A percentile compares a stretch with the other conserved stretches of the same genome.
phyloP scores from a whole-genome alignment of 305 asterid genomes.

The Nicotiana rustica region DNA sequence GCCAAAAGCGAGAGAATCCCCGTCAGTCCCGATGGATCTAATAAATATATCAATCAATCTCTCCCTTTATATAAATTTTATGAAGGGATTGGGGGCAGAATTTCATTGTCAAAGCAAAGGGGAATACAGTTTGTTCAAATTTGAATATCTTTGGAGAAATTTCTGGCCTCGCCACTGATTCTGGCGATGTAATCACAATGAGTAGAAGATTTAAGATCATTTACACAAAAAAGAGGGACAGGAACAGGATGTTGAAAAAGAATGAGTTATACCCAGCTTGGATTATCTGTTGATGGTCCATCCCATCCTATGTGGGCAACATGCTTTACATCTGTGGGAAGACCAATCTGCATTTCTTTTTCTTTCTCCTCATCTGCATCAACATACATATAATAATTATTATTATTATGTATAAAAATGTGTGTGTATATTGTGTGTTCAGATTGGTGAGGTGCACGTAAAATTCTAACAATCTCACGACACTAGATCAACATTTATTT shows the following conservation, averaged over 20 bases:
- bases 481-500: background rate
- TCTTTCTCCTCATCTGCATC: conserved; percentile 71
- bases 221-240: background rate
- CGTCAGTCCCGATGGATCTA: no score
- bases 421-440: background rate
- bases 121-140: no score
- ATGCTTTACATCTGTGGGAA: conserved; percentile 90
- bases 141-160: no score
- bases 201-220: background rate
- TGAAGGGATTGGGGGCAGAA: no score
- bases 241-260: background rate
- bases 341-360: conserved; percentile 69
- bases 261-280: conserved; percentile 67
- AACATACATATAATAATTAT: background rate
- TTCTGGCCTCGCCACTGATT: no score
- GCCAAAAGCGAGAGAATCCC: no score
- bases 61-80: no score
- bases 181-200: no score
- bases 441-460: background rate
- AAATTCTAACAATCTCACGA: no score
- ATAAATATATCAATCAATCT: no score
- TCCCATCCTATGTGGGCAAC: conserved; percentile 93
- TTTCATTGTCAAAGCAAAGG: no score
- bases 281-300: conserved; percentile 71
- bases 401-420: background rate